These are phyloP conservation scores for Meripilus lineatus DNA, from an alignment of 1,284 basidiomycete species.

Conservation along the genomic window DNA sequence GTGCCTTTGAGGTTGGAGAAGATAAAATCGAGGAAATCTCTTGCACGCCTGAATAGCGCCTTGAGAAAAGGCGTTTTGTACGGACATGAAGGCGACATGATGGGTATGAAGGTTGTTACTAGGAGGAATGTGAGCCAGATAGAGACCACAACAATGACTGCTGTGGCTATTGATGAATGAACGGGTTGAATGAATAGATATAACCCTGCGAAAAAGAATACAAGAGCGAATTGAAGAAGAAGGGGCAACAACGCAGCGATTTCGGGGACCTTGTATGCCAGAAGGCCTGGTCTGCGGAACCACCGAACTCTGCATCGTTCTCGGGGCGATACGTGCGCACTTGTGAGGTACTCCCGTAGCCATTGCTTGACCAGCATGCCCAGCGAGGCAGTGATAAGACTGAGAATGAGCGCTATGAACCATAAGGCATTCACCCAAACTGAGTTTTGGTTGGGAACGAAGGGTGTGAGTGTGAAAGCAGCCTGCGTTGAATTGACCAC, in stretches of 20 bases:
- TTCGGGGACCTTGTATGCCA: slow-evolving; percentile 9
- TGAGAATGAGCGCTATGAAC: no score
- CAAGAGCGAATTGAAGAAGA: slow-evolving; percentile 13
- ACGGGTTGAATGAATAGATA: slow-evolving; percentile 31
- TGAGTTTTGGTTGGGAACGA: no score
- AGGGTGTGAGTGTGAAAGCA: no score
- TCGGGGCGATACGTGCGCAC: slow-evolving; percentile 3
- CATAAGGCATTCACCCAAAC: no score
- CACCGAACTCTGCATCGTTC: slow-evolving; percentile 1
- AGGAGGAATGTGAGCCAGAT: slow-evolving; percentile 11
- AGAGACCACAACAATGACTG: slow-evolving; percentile 27
- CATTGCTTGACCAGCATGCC: no score
- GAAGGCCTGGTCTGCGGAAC: slow-evolving; percentile 5
- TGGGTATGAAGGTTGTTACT: background rate
- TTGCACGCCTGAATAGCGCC: no score
- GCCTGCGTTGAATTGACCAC: no score
- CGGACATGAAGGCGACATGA: no score
- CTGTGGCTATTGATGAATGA: slow-evolving; percentile 25
- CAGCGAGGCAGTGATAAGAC: no score
- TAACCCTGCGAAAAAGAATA: slow-evolving; percentile 14
- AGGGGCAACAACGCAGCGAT: slow-evolving; percentile 14
- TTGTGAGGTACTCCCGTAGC: slow-evolving; percentile 9
- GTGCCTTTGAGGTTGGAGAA: no score
- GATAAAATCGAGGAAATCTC: no score
- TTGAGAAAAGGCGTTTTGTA: no score